These are phyloP conservation scores for Psidium guajava DNA, from an alignment of 345 rosid genomes.

Conservation along the genomic window DNA sequence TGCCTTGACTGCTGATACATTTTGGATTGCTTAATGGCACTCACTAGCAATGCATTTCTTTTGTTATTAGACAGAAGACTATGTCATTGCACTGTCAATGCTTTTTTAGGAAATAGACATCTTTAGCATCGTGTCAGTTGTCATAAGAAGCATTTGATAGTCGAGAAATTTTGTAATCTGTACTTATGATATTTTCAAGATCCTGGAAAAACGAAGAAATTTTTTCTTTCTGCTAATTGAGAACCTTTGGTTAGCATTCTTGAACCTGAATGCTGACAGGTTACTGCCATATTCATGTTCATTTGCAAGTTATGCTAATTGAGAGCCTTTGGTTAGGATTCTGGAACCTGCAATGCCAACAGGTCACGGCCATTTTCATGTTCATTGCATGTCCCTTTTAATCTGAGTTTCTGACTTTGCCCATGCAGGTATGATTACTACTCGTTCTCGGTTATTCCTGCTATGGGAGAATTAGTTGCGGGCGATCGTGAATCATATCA, in stretches of 20 bases:
- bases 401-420: not conserved
- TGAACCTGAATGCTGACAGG: not conserved
- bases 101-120: not conserved
- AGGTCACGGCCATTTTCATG: not conserved
- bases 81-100: not conserved
- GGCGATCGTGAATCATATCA: conserved; percentile 82
- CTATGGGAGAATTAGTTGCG: conserved; percentile 67
- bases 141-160: not conserved
- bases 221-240: not conserved
- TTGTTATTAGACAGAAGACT: not conserved
- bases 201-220: not conserved
- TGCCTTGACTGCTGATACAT: not conserved
- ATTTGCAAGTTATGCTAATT: not conserved
- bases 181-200: not conserved
- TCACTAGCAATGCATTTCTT: not conserved
- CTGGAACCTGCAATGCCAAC: not conserved
- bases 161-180: not conserved
- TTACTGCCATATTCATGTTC: not conserved
- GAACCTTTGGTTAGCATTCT: not conserved
- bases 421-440: conserved; percentile 71
- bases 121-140: not conserved
- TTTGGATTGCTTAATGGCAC: not conserved
- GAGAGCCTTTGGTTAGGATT: not conserved
- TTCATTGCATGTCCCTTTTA: not conserved
- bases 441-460: conserved; percentile 79